A percentile compares a stretch with the other conserved stretches of the same genome.
Conservation (phyloP, 495 filamentous ascomycete species). For the Aspergillus haitiensis region DNA sequence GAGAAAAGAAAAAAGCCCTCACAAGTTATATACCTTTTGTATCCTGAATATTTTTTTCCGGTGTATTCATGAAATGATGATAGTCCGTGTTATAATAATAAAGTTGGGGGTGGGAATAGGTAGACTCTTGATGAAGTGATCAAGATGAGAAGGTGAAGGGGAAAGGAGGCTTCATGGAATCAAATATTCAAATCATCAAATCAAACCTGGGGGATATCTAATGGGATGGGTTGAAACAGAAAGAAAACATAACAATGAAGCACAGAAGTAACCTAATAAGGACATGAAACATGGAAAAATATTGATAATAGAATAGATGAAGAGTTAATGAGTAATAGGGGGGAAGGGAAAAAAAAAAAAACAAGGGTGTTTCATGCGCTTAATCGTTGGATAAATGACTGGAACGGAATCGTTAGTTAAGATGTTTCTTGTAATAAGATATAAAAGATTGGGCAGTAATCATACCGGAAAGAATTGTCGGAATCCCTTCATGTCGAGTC, state of each 20-base stretch:
- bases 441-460: slow-evolving; percentile 5
- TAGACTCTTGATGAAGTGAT: slow-evolving; percentile 7
- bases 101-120: background rate
- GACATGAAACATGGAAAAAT: background rate
- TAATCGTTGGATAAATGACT: slow-evolving; percentile 52
- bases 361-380: slow-evolving; percentile 43
- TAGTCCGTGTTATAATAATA: slow-evolving; percentile 6
- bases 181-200: slow-evolving; percentile 30
- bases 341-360: slow-evolving; percentile 21
- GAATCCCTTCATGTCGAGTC: slow-evolving; percentile 53
- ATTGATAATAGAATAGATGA: background rate
- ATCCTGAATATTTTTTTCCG: background rate
- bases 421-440: background rate
- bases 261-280: slow-evolving; percentile 21
- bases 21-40: slow-evolving; percentile 24
- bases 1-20: background rate
- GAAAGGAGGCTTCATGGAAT: slow-evolving; percentile 6
- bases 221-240: slow-evolving; percentile 29
- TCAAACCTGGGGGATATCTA: slow-evolving; percentile 48
- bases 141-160: slow-evolving; percentile 12
- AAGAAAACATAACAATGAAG: slow-evolving; percentile 12
- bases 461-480: slow-evolving; percentile 55
- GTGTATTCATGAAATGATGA: slow-evolving; percentile 11
- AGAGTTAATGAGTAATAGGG: background rate
- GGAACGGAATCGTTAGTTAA: background rate